A percentile compares a stretch with the other conserved stretches of the same genome.
Evolutionary conservation across 2,329 filamentous ascomycete genomes (phyloP).

Genomic region (Paecilomyces sp.): DNA sequence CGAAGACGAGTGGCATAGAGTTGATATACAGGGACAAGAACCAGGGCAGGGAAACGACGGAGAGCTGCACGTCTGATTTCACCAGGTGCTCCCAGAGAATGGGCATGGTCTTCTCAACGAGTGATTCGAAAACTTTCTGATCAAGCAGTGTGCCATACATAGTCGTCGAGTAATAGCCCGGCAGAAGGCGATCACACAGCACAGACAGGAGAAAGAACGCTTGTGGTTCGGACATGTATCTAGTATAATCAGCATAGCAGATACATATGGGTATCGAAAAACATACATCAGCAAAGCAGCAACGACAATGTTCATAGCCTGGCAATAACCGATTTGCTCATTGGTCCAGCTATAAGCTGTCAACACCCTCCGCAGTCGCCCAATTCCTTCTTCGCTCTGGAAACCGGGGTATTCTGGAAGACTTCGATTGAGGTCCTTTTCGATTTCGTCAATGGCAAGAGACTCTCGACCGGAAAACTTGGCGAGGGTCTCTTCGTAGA

Average conservation of each 20-base stretch:
- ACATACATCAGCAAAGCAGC: conserved; percentile 83
- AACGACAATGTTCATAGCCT: conserved; percentile 99
- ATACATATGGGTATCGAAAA: not conserved
- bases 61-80: conserved; percentile 93
- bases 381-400: conserved; percentile 92
- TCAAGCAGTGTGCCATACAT: conserved; percentile 98
- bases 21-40: conserved; percentile 98
- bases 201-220: conserved; percentile 91
- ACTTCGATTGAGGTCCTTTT: conserved; percentile 95
- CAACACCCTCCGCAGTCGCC: conserved; percentile 76
- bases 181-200: conserved; percentile 84
- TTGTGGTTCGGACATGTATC: conserved; percentile 92
- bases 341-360: conserved; percentile 98
- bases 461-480: conserved; percentile 83
- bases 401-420: conserved; percentile 96
- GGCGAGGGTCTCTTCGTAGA: conserved; percentile 75
- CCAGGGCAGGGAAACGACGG: conserved; percentile 95
- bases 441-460: conserved; percentile 95
- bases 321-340: conserved; percentile 92
- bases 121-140: conserved; percentile 92
- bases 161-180: conserved; percentile 95
- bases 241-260: conserved; percentile 25
- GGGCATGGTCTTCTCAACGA: conserved; percentile 99
- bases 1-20: conserved; percentile 97
- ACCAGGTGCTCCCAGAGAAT: conserved; percentile 97